Evolutionary conservation across 208 protist species (phyloP), one percentile per base, ranked within the genome.

Genomic region (Angomonas ambiguus): DNA sequence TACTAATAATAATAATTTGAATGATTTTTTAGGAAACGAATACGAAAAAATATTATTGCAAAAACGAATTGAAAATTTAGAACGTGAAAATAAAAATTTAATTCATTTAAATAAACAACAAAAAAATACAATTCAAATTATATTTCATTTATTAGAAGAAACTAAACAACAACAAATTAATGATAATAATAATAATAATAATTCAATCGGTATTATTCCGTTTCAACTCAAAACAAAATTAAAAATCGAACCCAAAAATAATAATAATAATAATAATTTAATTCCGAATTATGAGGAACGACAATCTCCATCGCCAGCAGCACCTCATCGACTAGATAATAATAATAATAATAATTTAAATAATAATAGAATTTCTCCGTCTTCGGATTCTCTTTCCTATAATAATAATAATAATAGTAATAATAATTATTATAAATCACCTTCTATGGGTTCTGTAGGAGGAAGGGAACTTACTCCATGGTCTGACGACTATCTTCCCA

Each of bases 301-400:
- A 45, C 38, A n/a, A 45, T 8, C 11, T 8, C 38, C 16, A 45
- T 16, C 38, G 8, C 38, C 38, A n/a, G 11, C 8, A 45, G 11
- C 38, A n/a, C 38, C 8, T n/a, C 8, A 45, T 45, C 8, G 16
- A n/a, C 38, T n/a, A 45, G 16, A 45, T 45, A 45, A 45, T 45
- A 45, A 45, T 45, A 45, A 45, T 45, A 45, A 45, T 62, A 31
- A 42, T 35, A 62, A 20, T 35, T 45, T n/a, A 62, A 62, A 62
- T 62, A 11, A 62, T n/a, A 16, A 33, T 20, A 62, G 27, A 33
- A 18, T 16, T 62, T 10, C 18, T 57, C 6, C 18, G 11, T 22
- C 51, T 28, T 28, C 51, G 20, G 6, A 10, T 28, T 28, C 51
- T 28, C 51, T 22, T 22, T 11, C 51, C 10, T 22, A 10, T 57